Evolutionary conservation across 2,329 filamentous ascomycete genomes (phyloP), one percentile per base, ranked within the genome.

Genomic region (Talaromyces atroroseus): DNA sequence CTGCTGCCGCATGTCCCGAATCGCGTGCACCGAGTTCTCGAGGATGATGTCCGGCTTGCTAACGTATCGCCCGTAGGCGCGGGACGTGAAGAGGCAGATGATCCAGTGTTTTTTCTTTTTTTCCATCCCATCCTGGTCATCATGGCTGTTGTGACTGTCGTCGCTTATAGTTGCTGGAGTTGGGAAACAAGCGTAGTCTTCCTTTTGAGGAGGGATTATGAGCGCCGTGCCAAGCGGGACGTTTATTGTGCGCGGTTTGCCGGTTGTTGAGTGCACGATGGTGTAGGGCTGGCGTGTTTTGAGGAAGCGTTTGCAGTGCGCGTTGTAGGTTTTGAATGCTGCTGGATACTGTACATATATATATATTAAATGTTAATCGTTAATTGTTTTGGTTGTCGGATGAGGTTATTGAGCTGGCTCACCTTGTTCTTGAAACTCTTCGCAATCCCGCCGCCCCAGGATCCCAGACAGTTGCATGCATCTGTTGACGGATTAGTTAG

Each of bases 361-460:
- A 8, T 18, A n/a, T n/a, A n/a, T n/a, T n/a, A n/a, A n/a, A n/a
- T n/a, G n/a, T n/a, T n/a, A n/a, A n/a, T n/a, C n/a, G n/a, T n/a
- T n/a, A n/a, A 2, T 16, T 40, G 4, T 3, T n/a, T 40, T 18
- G 38, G 2, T 18, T 42, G n/a, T 20, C 5, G 8, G 18, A 11
- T n/a, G n/a, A 42, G 8, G n/a, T n/a, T 16, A 40, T 18, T 16
- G n/a, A 40, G 36, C 3, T 18, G 6, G 18, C 5, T n/a, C 2
- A 8, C 26, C 71, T 21, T 67, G 67, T 4, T 67, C 58, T 21
- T 72, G 76, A 85, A 84, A 0, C 68, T 71, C 34, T 64, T 61
- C 2, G 82, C 83, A 53, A 85, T 82, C n/a, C 83, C 83, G 3
- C 74, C 75, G 47, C 81, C 80, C 83, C 83, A 86, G 14, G 63